Evolutionary conservation across 305 asterid genomes (phyloP).

Genomic region (Fraxinus nigra): DNA sequence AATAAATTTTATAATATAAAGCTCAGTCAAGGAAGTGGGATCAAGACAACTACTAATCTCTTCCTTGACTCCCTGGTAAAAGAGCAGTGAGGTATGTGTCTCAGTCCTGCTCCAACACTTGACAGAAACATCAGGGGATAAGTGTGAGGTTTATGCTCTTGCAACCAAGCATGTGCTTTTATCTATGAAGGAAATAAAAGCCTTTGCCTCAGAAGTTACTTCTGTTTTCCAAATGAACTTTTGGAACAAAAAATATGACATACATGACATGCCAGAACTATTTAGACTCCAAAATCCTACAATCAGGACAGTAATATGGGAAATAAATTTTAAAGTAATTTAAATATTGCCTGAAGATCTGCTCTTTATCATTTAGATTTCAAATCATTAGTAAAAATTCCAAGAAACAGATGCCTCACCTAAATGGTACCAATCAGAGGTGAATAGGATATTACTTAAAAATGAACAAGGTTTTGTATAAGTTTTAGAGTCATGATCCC

Average conservation of each 20-base stretch:
- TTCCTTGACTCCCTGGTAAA: background rate
- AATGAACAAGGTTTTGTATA: background rate
- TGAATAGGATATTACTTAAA: background rate
- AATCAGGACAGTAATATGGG: background rate
- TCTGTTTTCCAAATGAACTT: background rate
- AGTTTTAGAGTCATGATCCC: background rate
- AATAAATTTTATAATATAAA: background rate
- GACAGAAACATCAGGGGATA: background rate
- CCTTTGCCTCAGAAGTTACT: background rate
- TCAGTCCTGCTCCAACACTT: background rate
- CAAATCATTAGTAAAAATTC: background rate
- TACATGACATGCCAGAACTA: background rate
- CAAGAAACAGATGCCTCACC: background rate
- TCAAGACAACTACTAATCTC: background rate
- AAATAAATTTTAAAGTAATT: background rate
- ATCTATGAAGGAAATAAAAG: background rate
- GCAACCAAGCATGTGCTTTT: background rate
- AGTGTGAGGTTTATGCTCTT: background rate
- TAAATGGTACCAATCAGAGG: background rate
- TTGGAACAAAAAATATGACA: background rate
- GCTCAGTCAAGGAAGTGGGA: background rate
- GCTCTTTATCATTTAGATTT: background rate
- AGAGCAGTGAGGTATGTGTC: background rate
- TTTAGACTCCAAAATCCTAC: background rate
- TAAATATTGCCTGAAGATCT: background rate